phyloP scores from a whole-genome alignment of 1,139 yeast species.

The Insectozyma bohioensis region DNA sequence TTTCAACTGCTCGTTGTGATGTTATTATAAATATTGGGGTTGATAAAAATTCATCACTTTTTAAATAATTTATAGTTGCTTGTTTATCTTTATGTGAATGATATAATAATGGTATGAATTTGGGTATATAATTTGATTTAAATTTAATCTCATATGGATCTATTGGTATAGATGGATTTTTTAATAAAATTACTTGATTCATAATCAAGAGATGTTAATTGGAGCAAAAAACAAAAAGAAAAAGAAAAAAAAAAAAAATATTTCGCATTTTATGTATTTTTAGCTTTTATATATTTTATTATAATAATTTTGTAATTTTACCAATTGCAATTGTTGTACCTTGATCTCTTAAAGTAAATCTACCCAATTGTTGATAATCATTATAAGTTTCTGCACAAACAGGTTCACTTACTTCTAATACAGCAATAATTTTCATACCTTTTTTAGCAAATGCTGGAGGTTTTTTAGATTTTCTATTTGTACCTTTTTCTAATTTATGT shows the following conservation, averaged over 20 bases:
- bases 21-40: conserved; percentile 66
- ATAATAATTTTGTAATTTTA: conserved; percentile 76
- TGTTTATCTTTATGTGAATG: conserved; percentile 57
- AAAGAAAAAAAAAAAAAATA: conserved; percentile 1
- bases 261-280: background rate
- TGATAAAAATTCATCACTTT: conserved; percentile 35
- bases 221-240: conserved; percentile 1
- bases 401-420: conserved; percentile 78
- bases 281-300: conserved; percentile 10
- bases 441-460: conserved; percentile 98
- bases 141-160: conserved; percentile 61
- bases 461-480: conserved; percentile 93
- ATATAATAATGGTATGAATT: conserved; percentile 67
- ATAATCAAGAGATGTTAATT: background rate
- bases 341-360: conserved; percentile 97
- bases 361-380: conserved; percentile 93
- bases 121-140: conserved; percentile 32
- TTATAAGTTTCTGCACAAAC: conserved; percentile 91
- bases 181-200: conserved; percentile 45
- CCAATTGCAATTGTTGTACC: conserved; percentile 98
- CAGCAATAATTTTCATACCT: conserved; percentile 98
- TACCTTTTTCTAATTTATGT: conserved; percentile 94
- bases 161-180: conserved; percentile 63
- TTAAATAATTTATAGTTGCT: conserved; percentile 42
- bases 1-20: conserved; percentile 90